Percentiles rank a stretch among this genome's conserved stretches.
These are phyloP conservation scores for Sequoiadendron giganteum DNA, from an alignment of 75 land plant genomes.

Conservation along the genomic window DNA sequence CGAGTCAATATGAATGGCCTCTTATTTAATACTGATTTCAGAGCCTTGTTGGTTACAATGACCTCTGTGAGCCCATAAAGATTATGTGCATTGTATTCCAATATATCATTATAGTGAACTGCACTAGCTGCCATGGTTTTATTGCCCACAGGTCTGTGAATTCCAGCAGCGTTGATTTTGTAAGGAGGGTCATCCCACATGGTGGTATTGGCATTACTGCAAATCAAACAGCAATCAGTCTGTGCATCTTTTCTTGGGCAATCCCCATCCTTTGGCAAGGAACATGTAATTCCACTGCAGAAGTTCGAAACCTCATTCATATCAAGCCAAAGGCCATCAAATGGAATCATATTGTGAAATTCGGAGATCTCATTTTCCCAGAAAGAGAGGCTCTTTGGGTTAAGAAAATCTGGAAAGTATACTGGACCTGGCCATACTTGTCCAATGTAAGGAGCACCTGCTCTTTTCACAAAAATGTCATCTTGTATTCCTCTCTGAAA, in stretches of 20 bases:
- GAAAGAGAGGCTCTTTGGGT: slow-evolving; percentile 44
- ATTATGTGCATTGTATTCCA: slow-evolving; percentile 80
- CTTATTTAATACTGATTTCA: slow-evolving; percentile 34
- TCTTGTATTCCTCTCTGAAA: slow-evolving; percentile 53
- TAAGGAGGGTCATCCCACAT: slow-evolving; percentile 79
- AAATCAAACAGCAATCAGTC: slow-evolving; percentile 35
- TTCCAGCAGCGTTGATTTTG: slow-evolving; percentile 48
- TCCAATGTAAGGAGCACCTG: slow-evolving; percentile 60
- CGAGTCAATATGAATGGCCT: slow-evolving; percentile 73
- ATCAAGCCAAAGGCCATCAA: slow-evolving; percentile 90
- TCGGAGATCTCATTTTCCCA: slow-evolving; percentile 64
- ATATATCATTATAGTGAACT: slow-evolving; percentile 43
- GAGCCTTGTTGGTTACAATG: slow-evolving; percentile 58
- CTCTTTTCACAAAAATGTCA: slow-evolving; percentile 67
- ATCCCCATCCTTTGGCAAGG: slow-evolving; percentile 16
- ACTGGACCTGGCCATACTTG: slow-evolving; percentile 92
- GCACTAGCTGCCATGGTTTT: slow-evolving; percentile 55
- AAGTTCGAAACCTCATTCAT: slow-evolving; percentile 71
- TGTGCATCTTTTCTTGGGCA: slow-evolving; percentile 22
- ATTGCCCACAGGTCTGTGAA: slow-evolving; percentile 30
- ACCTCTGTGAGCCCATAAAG: slow-evolving; percentile 69
- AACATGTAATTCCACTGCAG: slow-evolving; percentile 37
- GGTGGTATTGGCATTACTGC: slow-evolving; percentile 26
- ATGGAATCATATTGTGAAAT: slow-evolving; percentile 60
- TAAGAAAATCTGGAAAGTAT: slow-evolving; percentile 86